These are phyloP conservation scores for Boechera retrofracta DNA, from an alignment of 345 rosid species.

Conservation along the genomic window DNA sequence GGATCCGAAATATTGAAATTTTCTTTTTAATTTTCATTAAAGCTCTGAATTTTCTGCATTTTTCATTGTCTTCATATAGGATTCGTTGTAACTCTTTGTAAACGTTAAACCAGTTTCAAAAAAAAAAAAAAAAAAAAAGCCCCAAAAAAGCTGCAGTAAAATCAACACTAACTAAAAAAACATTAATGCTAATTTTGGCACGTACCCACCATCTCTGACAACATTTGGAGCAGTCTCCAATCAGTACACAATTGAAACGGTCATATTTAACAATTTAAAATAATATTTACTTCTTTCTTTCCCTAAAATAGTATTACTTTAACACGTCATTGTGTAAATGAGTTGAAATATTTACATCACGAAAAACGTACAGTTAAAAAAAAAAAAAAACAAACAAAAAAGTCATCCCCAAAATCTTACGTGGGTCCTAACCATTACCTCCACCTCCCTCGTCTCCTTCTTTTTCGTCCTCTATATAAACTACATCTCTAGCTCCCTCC, in stretches of 20 bases:
- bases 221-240: constrained; percentile 29
- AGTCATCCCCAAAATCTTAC: constrained; percentile 9
- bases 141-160: constrained; percentile 1
- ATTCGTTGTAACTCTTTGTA: too few relatives aligned
- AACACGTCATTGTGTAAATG: constrained; percentile 34
- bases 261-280: constrained; percentile 23
- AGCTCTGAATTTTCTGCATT: too few relatives aligned
- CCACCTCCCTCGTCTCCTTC: constrained; percentile 42
- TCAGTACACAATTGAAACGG: constrained; percentile 41
- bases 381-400: neutral
- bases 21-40: too few relatives aligned
- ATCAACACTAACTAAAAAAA: neutral
- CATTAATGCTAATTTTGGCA: constrained; percentile 31
- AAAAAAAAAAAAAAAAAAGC: neutral
- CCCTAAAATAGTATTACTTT: neutral
- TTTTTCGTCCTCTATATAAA: constrained; percentile 35
- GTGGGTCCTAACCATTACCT: constrained; percentile 43
- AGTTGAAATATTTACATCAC: constrained; percentile 23
- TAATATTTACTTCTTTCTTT: neutral
- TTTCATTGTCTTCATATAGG: too few relatives aligned
- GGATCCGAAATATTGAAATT: too few relatives aligned
- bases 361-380: constrained; percentile 8
- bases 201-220: constrained; percentile 38
- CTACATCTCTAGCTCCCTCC: neutral
- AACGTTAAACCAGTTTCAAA: too few relatives aligned